Base-by-base conservation (phyloP, 164 flowering plant species). In the Vitis vinifera region DNA sequence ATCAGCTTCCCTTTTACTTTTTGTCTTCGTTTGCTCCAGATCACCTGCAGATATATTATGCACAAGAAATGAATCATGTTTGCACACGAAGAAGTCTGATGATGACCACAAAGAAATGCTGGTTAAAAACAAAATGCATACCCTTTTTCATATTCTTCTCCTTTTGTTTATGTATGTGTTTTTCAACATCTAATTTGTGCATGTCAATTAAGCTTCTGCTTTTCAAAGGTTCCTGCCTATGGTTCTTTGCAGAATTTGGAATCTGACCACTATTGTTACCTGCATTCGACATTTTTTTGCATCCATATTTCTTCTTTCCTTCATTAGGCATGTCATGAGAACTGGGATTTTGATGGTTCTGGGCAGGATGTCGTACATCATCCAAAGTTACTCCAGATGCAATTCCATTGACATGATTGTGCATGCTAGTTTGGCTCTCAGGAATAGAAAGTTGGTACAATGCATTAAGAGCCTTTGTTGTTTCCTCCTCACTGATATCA, bases 401-500 rank as follows among this genome's bases (percentile, higher is more conserved):
- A 52, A 52, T 44, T 61, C 69, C 79, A 52, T 66, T 69, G 13
- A 31, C 71, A 76, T 61, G n/a, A 70, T 57, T 62, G 44, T 68
- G 75, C 44, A 59, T 13, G 48, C 58, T 66, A 68, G 59, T 77
- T 72, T 75, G 82, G 63, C 31, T 59, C 69, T 67, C 77, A 69
- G 83, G 50, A 59, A 51, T 56, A 4, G 87, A 74, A 58, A 52
- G 19, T 60, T 66, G 79, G 71, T 82, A 71, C 27, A 71, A 58
- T 27, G 84, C 77, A 59, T 15, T 63, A 14, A 86, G 61, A 51
- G 88, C 86, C 9, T 60, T 67, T 52, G 84, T 78, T 52, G 92
- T 86, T 70, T 83, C 86, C 8, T 84, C 90, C 75, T 85, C 84
- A 62, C 84, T 83, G 55, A 85, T 59, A 61, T 75, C 81, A 76